Evolutionary conservation across 345 rosid species (phyloP).

Genomic region (Hibiscus syriacus): DNA sequence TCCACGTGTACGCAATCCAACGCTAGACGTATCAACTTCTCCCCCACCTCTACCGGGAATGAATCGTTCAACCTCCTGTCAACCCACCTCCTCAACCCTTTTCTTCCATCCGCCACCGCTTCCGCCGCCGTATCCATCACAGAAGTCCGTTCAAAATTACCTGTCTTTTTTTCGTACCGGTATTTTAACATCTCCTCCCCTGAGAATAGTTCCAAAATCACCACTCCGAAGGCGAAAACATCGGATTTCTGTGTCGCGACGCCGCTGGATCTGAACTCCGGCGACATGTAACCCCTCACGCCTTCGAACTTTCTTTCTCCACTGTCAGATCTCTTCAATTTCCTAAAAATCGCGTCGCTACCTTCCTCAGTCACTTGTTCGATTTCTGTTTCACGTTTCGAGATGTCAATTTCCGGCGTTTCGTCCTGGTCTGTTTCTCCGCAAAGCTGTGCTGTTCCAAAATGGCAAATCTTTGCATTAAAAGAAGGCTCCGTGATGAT

Average conservation of each 20-base stretch:
- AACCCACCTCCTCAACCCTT: slow-evolving; percentile 57
- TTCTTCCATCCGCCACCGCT: slow-evolving; percentile 28
- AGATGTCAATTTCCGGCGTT: neutral
- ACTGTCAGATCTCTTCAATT: slow-evolving; percentile 29
- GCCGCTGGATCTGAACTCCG: slow-evolving; percentile 54
- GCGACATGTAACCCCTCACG: slow-evolving; percentile 80
- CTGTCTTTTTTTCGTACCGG: slow-evolving; percentile 33
- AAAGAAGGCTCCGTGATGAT: slow-evolving; percentile 59
- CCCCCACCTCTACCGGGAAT: slow-evolving; percentile 63
- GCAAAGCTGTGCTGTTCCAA: slow-evolving; percentile 76
- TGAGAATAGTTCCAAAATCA: slow-evolving; percentile 65
- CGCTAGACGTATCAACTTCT: slow-evolving; percentile 48
- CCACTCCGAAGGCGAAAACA: slow-evolving; percentile 71
- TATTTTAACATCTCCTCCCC: slow-evolving; percentile 79
- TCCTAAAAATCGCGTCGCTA: neutral
- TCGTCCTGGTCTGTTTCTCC: slow-evolving; percentile 53
- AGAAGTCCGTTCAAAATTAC: slow-evolving; percentile 45
- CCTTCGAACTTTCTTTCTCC: slow-evolving; percentile 51
- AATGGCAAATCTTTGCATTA: slow-evolving; percentile 68
- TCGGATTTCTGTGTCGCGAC: slow-evolving; percentile 69
- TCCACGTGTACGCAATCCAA: slow-evolving; percentile 59
- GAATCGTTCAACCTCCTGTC: slow-evolving; percentile 71
- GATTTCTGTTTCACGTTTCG: slow-evolving; percentile 10
- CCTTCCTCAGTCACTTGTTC: slow-evolving; percentile 12
- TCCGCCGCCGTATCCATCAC: slow-evolving; percentile 53